phyloP scores from a whole-genome alignment of 352 stramenopile genomes.

The Phytopythium chamaehyphon region DNA sequence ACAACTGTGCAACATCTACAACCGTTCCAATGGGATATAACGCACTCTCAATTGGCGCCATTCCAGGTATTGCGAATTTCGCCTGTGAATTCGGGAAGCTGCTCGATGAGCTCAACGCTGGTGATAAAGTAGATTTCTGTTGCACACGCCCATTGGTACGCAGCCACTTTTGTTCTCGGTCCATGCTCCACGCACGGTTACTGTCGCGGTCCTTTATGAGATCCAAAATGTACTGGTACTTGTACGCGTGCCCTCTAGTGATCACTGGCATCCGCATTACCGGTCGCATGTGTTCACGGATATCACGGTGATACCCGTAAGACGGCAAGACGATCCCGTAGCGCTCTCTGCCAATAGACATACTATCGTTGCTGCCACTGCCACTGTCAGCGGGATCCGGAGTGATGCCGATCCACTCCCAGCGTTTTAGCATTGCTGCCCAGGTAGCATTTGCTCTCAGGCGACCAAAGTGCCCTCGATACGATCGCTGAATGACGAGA shows the following conservation, averaged over 20 bases:
- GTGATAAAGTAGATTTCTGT: neutral
- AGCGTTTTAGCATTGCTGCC: constrained; percentile 63
- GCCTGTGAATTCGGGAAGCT: neutral
- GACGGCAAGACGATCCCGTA: constrained; percentile 62
- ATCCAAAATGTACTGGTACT: constrained; percentile 69
- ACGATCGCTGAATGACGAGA: constrained; percentile 46
- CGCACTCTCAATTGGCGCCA: constrained; percentile 25
- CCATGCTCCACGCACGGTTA: constrained; percentile 53
- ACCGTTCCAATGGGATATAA: constrained; percentile 37
- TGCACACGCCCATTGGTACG: constrained; percentile 7
- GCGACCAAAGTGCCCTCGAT: constrained; percentile 47
- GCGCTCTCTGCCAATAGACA: constrained; percentile 45
- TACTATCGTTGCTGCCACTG: constrained; percentile 34
- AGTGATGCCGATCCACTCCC: constrained; percentile 65
- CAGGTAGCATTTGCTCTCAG: constrained; percentile 55
- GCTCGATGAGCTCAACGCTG: neutral
- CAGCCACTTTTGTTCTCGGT: constrained; percentile 27
- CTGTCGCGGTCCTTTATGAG: constrained; percentile 62
- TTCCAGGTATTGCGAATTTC: neutral
- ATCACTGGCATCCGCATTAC: constrained; percentile 32
- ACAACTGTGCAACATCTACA: constrained; percentile 20
- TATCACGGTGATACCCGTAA: constrained; percentile 37
- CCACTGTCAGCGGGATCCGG: constrained; percentile 9
- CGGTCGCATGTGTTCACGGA: constrained; percentile 41
- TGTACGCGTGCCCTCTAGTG: constrained; percentile 53